phyloP scores from a whole-genome alignment of 2,329 filamentous ascomycete species.

The Ophiostoma himal-ulmi region DNA sequence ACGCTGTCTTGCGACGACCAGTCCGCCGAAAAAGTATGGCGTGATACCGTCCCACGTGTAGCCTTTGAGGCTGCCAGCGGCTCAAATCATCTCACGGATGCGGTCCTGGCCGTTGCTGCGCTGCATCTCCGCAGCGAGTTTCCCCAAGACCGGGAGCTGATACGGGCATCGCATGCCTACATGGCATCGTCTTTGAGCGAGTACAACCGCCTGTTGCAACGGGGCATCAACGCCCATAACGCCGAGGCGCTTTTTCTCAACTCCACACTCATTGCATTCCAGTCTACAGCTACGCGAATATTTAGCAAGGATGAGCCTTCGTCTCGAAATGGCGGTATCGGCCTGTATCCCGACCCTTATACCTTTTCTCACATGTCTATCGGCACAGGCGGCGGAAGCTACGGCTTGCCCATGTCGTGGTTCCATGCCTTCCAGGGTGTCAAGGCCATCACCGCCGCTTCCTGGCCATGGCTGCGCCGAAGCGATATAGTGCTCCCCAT shows the following conservation, averaged over 20 bases:
- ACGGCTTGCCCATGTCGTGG: conserved; percentile 57
- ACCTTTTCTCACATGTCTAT: conserved; percentile 17
- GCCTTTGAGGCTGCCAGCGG: conserved; percentile 47
- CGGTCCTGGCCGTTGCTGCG: conserved; percentile 58
- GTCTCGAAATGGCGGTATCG: neutral
- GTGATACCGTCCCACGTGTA: conserved; percentile 53
- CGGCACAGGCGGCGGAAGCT: conserved; percentile 34
- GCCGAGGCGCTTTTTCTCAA: conserved; percentile 60
- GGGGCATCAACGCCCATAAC: conserved; percentile 53
- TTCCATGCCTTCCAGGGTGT: conserved; percentile 64
- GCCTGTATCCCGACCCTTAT: conserved; percentile 18
- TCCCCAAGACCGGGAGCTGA: conserved; percentile 54
- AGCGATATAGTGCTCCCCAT: conserved; percentile 54
- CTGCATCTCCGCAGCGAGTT: conserved; percentile 53
- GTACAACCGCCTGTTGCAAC: conserved; percentile 51
- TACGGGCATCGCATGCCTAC: conserved; percentile 58
- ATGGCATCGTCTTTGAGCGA: conserved; percentile 58
- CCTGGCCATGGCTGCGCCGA: conserved; percentile 58
- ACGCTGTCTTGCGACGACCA: conserved; percentile 52
- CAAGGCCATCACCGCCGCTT: conserved; percentile 58
- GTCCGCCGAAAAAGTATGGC: conserved; percentile 52
- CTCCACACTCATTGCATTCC: conserved; percentile 58
- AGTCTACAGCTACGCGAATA: conserved; percentile 58
- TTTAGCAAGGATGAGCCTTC: conserved; percentile 51
- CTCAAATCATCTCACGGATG: conserved; percentile 55